Evolutionary conservation across 129 eudicot genomes (phyloP).

Genomic region (Smallanthus sonchifolius): DNA sequence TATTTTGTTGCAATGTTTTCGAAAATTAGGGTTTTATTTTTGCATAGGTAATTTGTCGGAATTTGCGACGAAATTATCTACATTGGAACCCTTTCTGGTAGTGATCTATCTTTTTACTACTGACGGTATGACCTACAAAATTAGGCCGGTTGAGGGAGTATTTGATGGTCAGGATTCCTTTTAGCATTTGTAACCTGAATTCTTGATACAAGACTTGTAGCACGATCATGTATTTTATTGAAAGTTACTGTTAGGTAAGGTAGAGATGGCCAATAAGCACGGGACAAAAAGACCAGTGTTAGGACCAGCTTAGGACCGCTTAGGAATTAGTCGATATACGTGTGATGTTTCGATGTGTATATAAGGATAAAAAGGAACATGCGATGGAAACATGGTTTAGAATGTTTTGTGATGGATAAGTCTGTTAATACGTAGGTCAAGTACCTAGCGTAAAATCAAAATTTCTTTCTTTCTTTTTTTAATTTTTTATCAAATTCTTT

Average conservation of each 20-base stretch:
- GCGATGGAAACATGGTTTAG: neutral
- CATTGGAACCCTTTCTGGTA: too few relatives aligned
- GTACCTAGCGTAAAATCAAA: neutral
- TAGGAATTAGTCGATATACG: neutral
- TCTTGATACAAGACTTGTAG: neutral
- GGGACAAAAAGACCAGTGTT: neutral
- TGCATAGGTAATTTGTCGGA: too few relatives aligned
- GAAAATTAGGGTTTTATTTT: too few relatives aligned
- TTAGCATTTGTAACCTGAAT: neutral
- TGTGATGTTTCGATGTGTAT: neutral
- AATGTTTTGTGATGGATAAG: neutral
- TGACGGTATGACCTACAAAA: neutral
- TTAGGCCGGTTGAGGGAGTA: conserved; percentile 5
- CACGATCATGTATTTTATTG: neutral
- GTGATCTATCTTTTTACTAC: neutral
- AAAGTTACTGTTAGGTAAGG: neutral
- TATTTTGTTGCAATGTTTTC: too few relatives aligned
- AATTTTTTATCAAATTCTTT: too few relatives aligned
- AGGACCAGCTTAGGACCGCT: neutral
- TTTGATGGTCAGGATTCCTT: neutral
- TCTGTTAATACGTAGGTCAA: neutral
- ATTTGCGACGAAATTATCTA: too few relatives aligned
- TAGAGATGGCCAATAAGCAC: neutral
- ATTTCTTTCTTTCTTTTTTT: too few relatives aligned
- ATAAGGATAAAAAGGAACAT: neutral